Percentiles rank a stretch among this genome's conserved stretches.
phyloP scores from a whole-genome alignment of 108 stramenopile species.

The Discostella pseudostelligera region DNA sequence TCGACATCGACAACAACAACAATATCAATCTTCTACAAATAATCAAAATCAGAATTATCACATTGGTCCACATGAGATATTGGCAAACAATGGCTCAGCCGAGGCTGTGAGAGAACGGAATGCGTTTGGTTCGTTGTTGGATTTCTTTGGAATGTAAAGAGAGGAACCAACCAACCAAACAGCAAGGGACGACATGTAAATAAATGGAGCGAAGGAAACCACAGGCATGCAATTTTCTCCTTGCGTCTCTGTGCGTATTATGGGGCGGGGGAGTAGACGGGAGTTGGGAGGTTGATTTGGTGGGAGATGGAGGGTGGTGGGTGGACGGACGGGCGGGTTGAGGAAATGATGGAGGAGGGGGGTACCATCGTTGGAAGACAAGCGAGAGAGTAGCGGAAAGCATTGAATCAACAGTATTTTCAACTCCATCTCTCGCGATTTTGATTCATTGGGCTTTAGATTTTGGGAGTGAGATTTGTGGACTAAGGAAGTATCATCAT shows the following conservation, averaged over 20 bases:
- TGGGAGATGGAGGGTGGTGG: too few species aligned
- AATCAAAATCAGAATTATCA: constrained; percentile 2
- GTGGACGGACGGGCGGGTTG: too few species aligned
- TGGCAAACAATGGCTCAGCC: constrained; percentile 45
- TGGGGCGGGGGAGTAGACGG: not conserved
- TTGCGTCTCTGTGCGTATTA: not conserved
- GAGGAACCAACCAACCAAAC: not conserved
- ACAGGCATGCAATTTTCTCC: not conserved
- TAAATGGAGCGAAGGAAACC: too few species aligned
- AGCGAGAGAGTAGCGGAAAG: not conserved
- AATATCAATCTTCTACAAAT: not conserved
- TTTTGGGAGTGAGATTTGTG: too few species aligned
- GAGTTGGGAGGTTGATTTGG: not conserved
- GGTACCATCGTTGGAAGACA: too few species aligned
- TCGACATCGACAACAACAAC: constrained; percentile 3
- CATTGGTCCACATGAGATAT: constrained; percentile 48
- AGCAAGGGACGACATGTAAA: too few species aligned
- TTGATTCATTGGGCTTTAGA: too few species aligned
- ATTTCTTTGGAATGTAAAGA: constrained; percentile 51
- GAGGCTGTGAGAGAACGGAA: constrained; percentile 50
- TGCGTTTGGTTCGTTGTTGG: constrained; percentile 42
- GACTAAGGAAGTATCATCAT: too few species aligned
- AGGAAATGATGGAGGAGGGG: too few species aligned
- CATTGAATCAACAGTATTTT: not conserved
- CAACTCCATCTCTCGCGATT: constrained; percentile 1